These are phyloP conservation scores for Serendipita sp. DNA, from an alignment of 1,284 basidiomycete species.

Conservation along the genomic window DNA sequence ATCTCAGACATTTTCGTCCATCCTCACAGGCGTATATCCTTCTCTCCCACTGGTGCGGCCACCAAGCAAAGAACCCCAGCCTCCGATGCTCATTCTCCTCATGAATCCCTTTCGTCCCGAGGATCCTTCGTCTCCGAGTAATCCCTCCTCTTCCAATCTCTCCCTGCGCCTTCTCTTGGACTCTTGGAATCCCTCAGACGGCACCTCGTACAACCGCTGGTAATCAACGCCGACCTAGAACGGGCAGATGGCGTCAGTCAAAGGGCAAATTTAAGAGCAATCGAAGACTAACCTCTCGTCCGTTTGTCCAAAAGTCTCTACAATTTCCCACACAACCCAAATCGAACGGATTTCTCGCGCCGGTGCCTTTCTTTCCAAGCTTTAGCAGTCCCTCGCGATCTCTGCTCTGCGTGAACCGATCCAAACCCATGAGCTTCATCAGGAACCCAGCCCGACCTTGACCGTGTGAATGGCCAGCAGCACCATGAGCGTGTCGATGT, in stretches of 20 bases:
- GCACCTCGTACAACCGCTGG: conserved; percentile 78
- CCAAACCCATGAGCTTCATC: conserved; percentile 81
- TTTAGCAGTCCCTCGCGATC: conserved; percentile 65
- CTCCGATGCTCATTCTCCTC: background rate
- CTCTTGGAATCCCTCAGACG: conserved; percentile 64
- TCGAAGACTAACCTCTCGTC: conserved; percentile 40
- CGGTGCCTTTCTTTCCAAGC: conserved; percentile 33
- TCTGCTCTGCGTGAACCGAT: conserved; percentile 82
- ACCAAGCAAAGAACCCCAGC: conserved; percentile 10
- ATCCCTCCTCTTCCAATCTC: conserved; percentile 8
- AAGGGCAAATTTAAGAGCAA: too few species aligned
- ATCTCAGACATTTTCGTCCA: conserved; percentile 12
- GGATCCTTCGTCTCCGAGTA: background rate
- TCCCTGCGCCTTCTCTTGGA: conserved; percentile 25
- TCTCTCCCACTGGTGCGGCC: conserved; percentile 10
- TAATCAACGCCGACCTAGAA: conserved; percentile 61
- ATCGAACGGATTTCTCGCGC: conserved; percentile 77
- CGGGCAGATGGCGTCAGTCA: too few species aligned
- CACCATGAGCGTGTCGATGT: conserved; percentile 17
- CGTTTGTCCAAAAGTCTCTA: conserved; percentile 87
- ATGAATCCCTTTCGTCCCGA: background rate
- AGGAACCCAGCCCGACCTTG: conserved; percentile 45
- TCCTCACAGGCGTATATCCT: conserved; percentile 15
- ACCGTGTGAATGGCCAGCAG: conserved; percentile 22
- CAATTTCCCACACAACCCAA: conserved; percentile 76